phyloP scores from a whole-genome alignment of 1,284 basidiomycete species.

The Ceratobasidium sp. region DNA sequence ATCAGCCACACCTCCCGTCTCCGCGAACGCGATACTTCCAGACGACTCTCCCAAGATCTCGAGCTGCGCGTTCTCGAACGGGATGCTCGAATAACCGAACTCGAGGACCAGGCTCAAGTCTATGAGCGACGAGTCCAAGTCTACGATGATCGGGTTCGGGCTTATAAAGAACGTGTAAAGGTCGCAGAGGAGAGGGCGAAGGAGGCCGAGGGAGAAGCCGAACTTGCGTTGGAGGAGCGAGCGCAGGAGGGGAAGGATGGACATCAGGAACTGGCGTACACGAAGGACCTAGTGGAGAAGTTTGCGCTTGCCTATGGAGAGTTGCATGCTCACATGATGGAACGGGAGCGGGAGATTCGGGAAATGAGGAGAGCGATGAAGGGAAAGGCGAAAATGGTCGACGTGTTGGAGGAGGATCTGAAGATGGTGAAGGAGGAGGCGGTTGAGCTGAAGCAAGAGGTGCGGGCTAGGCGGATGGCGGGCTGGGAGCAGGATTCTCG shows the following conservation, averaged over 20 bases:
- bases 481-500: background rate
- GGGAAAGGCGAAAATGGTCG: slow-evolving; percentile 65
- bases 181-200: slow-evolving; percentile 54
- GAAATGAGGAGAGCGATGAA: slow-evolving; percentile 69
- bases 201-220: slow-evolving; percentile 71
- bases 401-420: slow-evolving; percentile 2
- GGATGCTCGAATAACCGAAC: slow-evolving; percentile 57
- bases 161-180: slow-evolving; percentile 38
- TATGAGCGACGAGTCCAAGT: slow-evolving; percentile 60
- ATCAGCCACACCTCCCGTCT: slow-evolving; percentile 67
- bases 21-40: slow-evolving; percentile 54
- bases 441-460: slow-evolving; percentile 13
- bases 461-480: background rate
- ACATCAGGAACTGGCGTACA: slow-evolving; percentile 66
- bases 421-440: slow-evolving; percentile 18
- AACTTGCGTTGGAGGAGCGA: slow-evolving; percentile 67
- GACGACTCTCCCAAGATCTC: slow-evolving; percentile 25
- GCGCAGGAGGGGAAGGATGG: slow-evolving; percentile 68
- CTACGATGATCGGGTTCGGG: slow-evolving; percentile 36
- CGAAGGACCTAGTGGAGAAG: slow-evolving; percentile 64
- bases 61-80: slow-evolving; percentile 27
- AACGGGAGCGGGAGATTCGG: slow-evolving; percentile 66
- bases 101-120: slow-evolving; percentile 74
- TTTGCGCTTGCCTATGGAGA: slow-evolving; percentile 51
- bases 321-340: slow-evolving; percentile 67